Base-by-base conservation (phyloP, 2,329 filamentous ascomycete genomes). In the Drechslera avenae region DNA sequence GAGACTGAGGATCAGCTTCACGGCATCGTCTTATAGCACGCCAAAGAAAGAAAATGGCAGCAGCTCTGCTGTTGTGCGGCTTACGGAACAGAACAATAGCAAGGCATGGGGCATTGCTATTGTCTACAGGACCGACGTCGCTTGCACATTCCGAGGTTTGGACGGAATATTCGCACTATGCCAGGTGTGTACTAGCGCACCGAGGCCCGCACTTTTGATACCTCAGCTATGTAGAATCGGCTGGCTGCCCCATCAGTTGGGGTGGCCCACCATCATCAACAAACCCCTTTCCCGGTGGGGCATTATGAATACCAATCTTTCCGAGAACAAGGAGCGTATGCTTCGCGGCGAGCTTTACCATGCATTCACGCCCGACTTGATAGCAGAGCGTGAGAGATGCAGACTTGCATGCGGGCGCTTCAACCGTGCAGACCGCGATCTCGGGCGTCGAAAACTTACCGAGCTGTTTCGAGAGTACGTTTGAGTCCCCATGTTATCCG, bases 381-480 rank as follows among this genome's bases (percentile, higher is more conserved):
- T 83, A 2, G 83, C 81, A 1, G 86, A 81, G 32, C 83, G 90
- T 14, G 75, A 76, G n/a, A 79, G 85, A 12, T 90, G 87, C 70
- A 79, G 79, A 34, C 72, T 76, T 26, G 88, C 89, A 0, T 85
- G 81, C 61, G 71, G 79, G 17, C 78, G 78, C 18, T 91, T 85
- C 75, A 92, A 91, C 72, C 78, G 77, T 39, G 80, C 83, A 0
- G 81, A 23, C 21, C 21, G 81, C 0, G 80, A 86, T 5, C 78
- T 83, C 4, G 72, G 83, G 2, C 81, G 89, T 33, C 79, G 90
- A 50, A 77, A 78, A 28, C 76, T 85, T 30, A 81, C 89, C 1
- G 82, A 88, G 66, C 73, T 92, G 33, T 91, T 86, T 82, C 84
- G 82, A 75, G 83, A 87, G 89, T 91, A 79, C 78, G 83, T 79